Percentiles rank a stretch among this genome's conserved stretches.
These are phyloP conservation scores for Ilex asprella DNA, from an alignment of 257 asterid species.

Conservation along the genomic window DNA sequence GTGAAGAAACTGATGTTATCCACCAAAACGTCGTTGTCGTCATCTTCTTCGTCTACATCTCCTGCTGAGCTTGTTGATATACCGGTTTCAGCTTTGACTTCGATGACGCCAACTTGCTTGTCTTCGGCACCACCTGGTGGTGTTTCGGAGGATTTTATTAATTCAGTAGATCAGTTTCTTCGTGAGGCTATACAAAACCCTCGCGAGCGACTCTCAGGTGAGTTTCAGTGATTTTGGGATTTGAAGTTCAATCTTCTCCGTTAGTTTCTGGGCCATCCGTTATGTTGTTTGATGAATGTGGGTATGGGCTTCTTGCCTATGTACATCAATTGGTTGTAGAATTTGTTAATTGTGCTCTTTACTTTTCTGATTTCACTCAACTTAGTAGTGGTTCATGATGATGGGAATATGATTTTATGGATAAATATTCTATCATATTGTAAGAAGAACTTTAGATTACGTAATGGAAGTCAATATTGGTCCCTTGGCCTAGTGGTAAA, in stretches of 20 bases:
- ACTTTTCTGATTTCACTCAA: too few relatives aligned
- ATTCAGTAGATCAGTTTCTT: slow-evolving; percentile 88
- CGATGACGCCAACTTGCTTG: slow-evolving; percentile 7
- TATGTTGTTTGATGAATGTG: neutral
- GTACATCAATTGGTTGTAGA: too few relatives aligned
- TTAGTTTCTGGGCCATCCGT: neutral
- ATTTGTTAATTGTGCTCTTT: too few relatives aligned
- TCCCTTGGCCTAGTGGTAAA: too few relatives aligned
- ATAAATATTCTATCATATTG: too few relatives aligned
- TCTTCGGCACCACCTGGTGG: slow-evolving; percentile 17
- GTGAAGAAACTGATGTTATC: slow-evolving; percentile 73
- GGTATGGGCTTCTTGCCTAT: too few relatives aligned
- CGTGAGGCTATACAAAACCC: slow-evolving; percentile 98
- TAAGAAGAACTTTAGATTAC: too few relatives aligned
- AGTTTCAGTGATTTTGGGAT: slow-evolving; percentile 10
- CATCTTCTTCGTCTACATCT: slow-evolving; percentile 2
- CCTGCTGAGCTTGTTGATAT: slow-evolving; percentile 34
- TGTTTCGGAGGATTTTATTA: slow-evolving; percentile 51
- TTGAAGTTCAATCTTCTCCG: neutral
- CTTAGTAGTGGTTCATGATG: too few relatives aligned
- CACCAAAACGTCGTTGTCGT: slow-evolving; percentile 22
- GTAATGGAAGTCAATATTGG: too few relatives aligned
- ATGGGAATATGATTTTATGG: too few relatives aligned
- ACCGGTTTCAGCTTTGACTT: slow-evolving; percentile 6
- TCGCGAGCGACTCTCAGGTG: slow-evolving; percentile 96